Conservation (phyloP, 1,284 basidiomycete species). For the Pascua guehoae region DNA sequence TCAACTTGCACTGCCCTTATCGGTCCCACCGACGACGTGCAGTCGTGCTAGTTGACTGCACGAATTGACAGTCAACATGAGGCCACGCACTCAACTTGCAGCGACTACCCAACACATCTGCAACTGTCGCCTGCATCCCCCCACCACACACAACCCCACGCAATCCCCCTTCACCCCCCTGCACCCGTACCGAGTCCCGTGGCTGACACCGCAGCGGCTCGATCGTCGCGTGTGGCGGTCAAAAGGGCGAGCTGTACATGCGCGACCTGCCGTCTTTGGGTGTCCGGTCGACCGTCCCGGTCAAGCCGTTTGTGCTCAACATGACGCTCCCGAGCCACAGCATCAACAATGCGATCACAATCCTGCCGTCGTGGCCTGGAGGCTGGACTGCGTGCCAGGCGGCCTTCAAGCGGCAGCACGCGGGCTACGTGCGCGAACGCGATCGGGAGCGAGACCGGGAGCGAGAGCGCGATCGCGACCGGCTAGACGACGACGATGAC, state of each 20-base stretch:
- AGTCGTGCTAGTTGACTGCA: no score
- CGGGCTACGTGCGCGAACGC: constrained; percentile 7
- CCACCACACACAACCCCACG: no score
- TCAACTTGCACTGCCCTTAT: no score
- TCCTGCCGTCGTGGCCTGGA: constrained; percentile 39
- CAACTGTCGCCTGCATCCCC: no score
- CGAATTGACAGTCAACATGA: no score
- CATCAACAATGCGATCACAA: constrained; percentile 49
- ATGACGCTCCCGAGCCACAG: constrained; percentile 32
- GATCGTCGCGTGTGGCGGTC: constrained; percentile 46
- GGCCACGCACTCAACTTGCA: no score
- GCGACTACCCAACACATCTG: no score
- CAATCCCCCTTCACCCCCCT: no score
- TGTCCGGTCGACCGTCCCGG: constrained; percentile 5
- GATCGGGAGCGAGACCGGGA: constrained; percentile 3
- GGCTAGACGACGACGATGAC: constrained; percentile 15
- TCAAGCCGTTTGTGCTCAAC: constrained; percentile 30
- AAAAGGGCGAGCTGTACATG: constrained; percentile 46
- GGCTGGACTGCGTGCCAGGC: constrained; percentile 27
- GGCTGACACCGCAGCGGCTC: constrained; percentile 20
- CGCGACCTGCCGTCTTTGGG: constrained; percentile 25
- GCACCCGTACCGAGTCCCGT: no score
- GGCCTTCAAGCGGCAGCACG: constrained; percentile 9
- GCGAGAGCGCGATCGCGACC: no score
- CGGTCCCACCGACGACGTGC: no score